phyloP scores from a whole-genome alignment of 2,329 filamentous ascomycete genomes.

The Thielaviopsis punctulata region DNA sequence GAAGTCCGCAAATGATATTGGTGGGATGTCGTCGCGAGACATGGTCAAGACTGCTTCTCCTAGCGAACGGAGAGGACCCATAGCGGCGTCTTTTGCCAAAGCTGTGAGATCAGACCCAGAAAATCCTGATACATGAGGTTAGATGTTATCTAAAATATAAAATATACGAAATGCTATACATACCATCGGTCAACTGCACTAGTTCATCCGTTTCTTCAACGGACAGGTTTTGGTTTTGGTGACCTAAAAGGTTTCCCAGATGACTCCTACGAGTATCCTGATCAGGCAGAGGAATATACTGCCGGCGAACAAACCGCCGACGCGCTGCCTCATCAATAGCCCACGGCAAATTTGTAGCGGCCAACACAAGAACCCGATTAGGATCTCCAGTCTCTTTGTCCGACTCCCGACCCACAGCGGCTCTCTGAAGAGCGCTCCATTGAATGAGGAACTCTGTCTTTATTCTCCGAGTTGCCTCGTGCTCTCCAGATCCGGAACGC shows the following conservation, averaged over 20 bases:
- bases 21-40: slow-evolving; percentile 83
- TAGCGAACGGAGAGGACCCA: slow-evolving; percentile 81
- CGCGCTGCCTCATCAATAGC: slow-evolving; percentile 92
- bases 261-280: slow-evolving; percentile 64
- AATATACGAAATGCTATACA: slow-evolving; percentile 16
- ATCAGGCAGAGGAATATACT: slow-evolving; percentile 92
- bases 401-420: slow-evolving; percentile 64
- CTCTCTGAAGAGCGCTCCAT: slow-evolving; percentile 86
- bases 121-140: slow-evolving; percentile 45
- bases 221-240: slow-evolving; percentile 69
- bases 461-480: slow-evolving; percentile 82
- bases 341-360: slow-evolving; percentile 93
- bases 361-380: slow-evolving; percentile 77
- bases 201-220: slow-evolving; percentile 55
- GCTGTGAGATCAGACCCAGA: slow-evolving; percentile 95
- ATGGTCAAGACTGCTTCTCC: slow-evolving; percentile 82
- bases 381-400: slow-evolving; percentile 43
- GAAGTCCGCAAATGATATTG: slow-evolving; percentile 73
- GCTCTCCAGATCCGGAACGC: slow-evolving; percentile 66
- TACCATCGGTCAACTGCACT: slow-evolving; percentile 73
- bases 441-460: slow-evolving; percentile 98
- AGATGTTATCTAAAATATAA: not conserved
- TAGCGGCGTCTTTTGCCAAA: slow-evolving; percentile 90
- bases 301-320: slow-evolving; percentile 74
- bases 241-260: slow-evolving; percentile 58